Conservation (phyloP, 192 early-diverging fungal genomes). For the Pecoramyces ruminantium region DNA sequence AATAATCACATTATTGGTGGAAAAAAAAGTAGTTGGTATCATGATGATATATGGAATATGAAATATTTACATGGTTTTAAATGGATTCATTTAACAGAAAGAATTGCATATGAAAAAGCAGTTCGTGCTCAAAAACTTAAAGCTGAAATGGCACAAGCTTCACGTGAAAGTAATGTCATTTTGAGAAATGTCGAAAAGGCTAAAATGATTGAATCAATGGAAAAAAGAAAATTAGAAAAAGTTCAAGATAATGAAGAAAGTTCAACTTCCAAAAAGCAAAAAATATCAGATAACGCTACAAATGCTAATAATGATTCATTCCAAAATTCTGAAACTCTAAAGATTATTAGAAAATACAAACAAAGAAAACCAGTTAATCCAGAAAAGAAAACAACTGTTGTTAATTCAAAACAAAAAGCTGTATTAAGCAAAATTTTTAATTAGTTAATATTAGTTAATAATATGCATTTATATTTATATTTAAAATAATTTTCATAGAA, state of each 20-base stretch:
- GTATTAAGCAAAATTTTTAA: neutral
- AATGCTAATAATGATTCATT: neutral
- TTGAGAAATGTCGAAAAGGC: constrained; percentile 70
- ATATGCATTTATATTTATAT: no score
- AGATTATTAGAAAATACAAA: neutral
- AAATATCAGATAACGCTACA: neutral
- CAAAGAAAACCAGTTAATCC: neutral
- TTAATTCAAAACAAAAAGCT: neutral
- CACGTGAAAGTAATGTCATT: constrained; percentile 73
- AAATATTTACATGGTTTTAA: constrained; percentile 93
- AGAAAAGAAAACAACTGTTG: neutral
- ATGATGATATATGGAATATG: constrained; percentile 94
- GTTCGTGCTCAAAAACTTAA: constrained; percentile 63
- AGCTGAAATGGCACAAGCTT: constrained; percentile 67
- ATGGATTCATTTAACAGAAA: constrained; percentile 87
- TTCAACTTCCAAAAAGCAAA: neutral
- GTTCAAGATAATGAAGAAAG: neutral
- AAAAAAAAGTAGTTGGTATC: constrained; percentile 68
- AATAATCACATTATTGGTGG: constrained; percentile 75
- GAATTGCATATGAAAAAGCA: constrained; percentile 61
- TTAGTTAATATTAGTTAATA: no score
- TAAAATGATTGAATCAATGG: constrained; percentile 71
- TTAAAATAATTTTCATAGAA: no score
- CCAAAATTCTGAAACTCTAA: neutral
- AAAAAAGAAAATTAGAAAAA: constrained; percentile 34